Percentiles rank a stretch among this genome's conserved stretches.
phyloP scores from a whole-genome alignment of 345 rosid genomes.

The Fremontodendron californicum region DNA sequence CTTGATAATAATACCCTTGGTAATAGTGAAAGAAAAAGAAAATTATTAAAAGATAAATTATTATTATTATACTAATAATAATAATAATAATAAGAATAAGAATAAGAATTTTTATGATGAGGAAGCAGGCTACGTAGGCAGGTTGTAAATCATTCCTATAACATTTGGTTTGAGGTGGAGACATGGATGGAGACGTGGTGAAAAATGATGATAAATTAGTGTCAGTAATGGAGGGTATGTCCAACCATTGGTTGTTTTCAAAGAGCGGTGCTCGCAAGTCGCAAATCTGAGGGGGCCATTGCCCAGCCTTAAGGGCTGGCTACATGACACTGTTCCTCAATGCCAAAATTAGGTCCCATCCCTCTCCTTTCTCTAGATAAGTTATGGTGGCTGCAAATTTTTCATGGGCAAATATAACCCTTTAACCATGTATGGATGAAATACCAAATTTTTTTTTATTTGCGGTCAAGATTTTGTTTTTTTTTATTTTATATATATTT shows the following conservation, averaged over 20 bases:
- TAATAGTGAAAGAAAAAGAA: background rate
- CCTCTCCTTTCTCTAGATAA: background rate
- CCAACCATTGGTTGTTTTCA: constrained; percentile 37
- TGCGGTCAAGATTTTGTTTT: background rate
- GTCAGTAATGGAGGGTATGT: constrained; percentile 20
- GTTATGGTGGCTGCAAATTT: background rate
- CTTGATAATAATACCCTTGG: background rate
- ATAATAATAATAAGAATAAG: too few species aligned
- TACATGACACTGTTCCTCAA: constrained; percentile 15
- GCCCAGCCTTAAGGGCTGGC: constrained; percentile 2
- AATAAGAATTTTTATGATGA: constrained; percentile 22
- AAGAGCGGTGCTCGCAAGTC: constrained; percentile 26
- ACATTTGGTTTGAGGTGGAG: constrained; percentile 20
- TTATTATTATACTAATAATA: too few species aligned
- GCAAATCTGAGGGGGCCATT: constrained; percentile 26
- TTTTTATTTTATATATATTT: background rate
- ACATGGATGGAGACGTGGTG: constrained; percentile 27
- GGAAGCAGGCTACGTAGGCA: constrained; percentile 41
- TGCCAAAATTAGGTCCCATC: constrained; percentile 5
- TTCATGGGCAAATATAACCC: background rate
- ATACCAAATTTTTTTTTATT: background rate
- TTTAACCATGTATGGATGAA: background rate
- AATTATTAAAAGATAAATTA: background rate
- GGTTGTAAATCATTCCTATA: constrained; percentile 28
- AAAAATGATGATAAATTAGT: constrained; percentile 14